These are phyloP conservation scores for Xanthoconium purpureum DNA, from an alignment of 768 basidiomycete species.

Conservation along the genomic window DNA sequence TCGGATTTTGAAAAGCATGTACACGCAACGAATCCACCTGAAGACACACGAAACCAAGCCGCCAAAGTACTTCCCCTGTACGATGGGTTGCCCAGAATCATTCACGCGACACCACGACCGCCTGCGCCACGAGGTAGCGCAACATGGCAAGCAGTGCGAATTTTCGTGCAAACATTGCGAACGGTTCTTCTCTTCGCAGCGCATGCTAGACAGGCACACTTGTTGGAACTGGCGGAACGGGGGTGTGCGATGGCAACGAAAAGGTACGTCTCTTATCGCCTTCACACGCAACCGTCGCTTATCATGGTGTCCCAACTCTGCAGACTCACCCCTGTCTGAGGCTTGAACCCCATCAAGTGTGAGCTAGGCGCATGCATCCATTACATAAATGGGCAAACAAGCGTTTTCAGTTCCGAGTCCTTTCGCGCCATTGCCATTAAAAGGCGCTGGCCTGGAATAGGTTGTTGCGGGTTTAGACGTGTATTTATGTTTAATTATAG, in stretches of 20 bases:
- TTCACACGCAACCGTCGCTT: too few species aligned
- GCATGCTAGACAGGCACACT: not conserved
- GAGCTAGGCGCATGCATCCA: too few species aligned
- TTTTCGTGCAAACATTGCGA: not conserved
- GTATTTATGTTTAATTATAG: too few species aligned
- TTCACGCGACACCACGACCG: not conserved
- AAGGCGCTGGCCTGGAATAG: too few species aligned
- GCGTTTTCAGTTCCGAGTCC: too few species aligned
- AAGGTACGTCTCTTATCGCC: not conserved
- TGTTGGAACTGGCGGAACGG: not conserved
- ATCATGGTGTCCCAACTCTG: too few species aligned
- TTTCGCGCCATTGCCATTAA: too few species aligned
- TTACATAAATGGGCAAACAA: too few species aligned
- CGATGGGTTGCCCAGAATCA: not conserved
- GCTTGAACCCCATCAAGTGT: too few species aligned
- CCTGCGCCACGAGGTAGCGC: not conserved
- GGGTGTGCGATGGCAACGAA: not conserved
- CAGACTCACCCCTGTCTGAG: too few species aligned
- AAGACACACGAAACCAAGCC: not conserved
- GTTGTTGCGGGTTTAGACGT: too few species aligned
- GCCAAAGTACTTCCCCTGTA: not conserved
- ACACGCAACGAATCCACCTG: not conserved
- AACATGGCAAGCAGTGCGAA: not conserved
- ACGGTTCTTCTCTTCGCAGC: not conserved
- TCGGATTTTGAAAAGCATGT: not conserved